A percentile compares a stretch with the other conserved stretches of the same genome.
These are phyloP conservation scores for Gracilariopsis chorda DNA, from an alignment of 23 red algal species.

Conservation along the genomic window DNA sequence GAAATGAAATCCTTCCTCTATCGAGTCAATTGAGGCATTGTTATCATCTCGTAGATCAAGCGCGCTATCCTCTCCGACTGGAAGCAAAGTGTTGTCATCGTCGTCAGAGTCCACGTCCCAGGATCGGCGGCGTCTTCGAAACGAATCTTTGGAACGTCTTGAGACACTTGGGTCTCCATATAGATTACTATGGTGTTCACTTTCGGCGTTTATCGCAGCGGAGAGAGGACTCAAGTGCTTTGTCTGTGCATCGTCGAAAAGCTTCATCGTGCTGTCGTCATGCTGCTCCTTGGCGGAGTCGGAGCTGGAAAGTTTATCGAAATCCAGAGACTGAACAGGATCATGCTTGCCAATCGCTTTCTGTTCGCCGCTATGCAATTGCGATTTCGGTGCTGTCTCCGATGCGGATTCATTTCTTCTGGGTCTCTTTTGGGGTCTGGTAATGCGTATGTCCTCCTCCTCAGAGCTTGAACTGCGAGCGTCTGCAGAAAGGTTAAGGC, in stretches of 20 bases:
- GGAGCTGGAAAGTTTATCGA: neutral
- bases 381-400: neutral
- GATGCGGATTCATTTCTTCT: neutral
- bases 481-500: neutral
- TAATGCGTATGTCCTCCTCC: neutral
- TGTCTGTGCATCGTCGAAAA: too few relatives aligned
- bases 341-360: neutral
- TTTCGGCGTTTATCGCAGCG: neutral
- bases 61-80: neutral
- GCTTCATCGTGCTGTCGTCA: neutral
- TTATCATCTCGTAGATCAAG: neutral
- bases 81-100: neutral
- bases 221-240: too few relatives aligned
- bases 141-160: neutral
- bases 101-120: neutral
- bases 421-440: neutral
- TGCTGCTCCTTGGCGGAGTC: too few relatives aligned
- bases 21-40: neutral
- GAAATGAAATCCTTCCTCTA: slow-evolving; percentile 21
- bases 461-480: neutral
- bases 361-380: neutral
- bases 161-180: neutral
- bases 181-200: neutral
- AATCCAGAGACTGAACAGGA: neutral
- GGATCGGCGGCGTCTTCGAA: neutral